Evolutionary conservation across 2,329 filamentous ascomycete genomes (phyloP), one percentile per base, ranked within the genome.

Genomic region (Cytospora chrysosperma): DNA sequence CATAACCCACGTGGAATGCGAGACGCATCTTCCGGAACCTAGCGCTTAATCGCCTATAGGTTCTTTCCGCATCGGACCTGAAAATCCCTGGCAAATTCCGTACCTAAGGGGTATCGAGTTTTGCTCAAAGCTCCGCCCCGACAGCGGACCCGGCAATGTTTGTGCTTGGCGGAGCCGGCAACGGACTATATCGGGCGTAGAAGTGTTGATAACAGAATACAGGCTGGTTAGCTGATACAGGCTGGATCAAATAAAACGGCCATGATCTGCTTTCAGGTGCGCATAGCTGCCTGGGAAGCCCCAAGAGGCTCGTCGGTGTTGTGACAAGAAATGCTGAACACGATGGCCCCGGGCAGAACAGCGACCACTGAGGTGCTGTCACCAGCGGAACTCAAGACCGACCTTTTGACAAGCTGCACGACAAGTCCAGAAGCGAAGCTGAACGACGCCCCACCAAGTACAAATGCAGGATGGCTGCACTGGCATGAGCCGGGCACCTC

Each of bases 401-500:
- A 6, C n/a, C 43, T n/a, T 21, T 47, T 47, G 43, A 47, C 43
- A 19, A 24, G 17, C n/a, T n/a, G n/a, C 19, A 47, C 43, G 19
- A 47, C n/a, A 24, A 47, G 43, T 47, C 43, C 43, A 21, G 43
- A 47, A 13, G 13, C 43, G 4, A 47, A 24, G 7, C n/a, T 12
- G 43, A 8, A 47, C 24, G 43, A 47, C 4, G 43, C 43, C n/a
- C 43, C 43, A 47, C 43, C n/a, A 47, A 47, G n/a, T 24, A 47
- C n/a, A 24, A 12, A 4, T 12, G n/a, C 43, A 47, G 43, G 28
- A 15, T 77, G 75, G 74, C 75, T 77, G 58, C 74, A 76, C 56
- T 80, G 78, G 78, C 76, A 80, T 64, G 76, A 79, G 54, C 75
- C 75, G 1, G 73, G 74, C 32, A 79, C 76, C 0, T 74, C 72